Evolutionary conservation across 176 grass and related monocot species (phyloP).

Genomic region (Hordeum vulgare): DNA sequence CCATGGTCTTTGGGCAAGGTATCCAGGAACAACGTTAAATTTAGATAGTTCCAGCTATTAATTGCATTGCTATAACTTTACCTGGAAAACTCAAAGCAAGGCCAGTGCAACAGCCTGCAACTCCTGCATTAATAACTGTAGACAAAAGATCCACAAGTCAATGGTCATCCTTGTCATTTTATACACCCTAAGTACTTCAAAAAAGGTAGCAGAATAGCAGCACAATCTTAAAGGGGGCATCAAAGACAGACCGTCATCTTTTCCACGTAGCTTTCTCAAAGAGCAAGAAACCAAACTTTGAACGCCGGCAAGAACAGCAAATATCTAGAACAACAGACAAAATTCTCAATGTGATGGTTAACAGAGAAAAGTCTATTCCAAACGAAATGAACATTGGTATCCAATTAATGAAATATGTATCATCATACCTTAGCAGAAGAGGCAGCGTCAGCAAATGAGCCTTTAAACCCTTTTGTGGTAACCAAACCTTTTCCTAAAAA

Average conservation of each 20-base stretch:
- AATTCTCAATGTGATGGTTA: neutral
- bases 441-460: conserved; percentile 64
- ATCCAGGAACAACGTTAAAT: conserved; percentile 2
- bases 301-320: conserved; percentile 80
- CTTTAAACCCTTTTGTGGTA: conserved; percentile 55
- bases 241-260: conserved; percentile 57
- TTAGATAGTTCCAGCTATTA: conserved; percentile 1
- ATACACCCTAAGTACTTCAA: neutral
- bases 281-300: conserved; percentile 71
- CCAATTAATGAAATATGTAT: neutral
- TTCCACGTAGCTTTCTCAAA: conserved; percentile 69
- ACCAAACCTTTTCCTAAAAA: conserved; percentile 69
- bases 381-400: conserved; percentile 14
- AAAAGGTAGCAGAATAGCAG: neutral
- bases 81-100: conserved; percentile 88
- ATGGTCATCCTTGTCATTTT: neutral
- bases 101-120: conserved; percentile 79
- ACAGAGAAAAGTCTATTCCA: neutral
- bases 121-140: conserved; percentile 71
- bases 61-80: conserved; percentile 12
- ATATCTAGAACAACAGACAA: conserved; percentile 35
- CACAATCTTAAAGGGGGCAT: no score
- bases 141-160: conserved; percentile 11
- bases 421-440: conserved; percentile 73
- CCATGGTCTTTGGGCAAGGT: neutral